These are phyloP conservation scores for Vigna hirtella DNA, from an alignment of 306 rosid species.

Conservation along the genomic window DNA sequence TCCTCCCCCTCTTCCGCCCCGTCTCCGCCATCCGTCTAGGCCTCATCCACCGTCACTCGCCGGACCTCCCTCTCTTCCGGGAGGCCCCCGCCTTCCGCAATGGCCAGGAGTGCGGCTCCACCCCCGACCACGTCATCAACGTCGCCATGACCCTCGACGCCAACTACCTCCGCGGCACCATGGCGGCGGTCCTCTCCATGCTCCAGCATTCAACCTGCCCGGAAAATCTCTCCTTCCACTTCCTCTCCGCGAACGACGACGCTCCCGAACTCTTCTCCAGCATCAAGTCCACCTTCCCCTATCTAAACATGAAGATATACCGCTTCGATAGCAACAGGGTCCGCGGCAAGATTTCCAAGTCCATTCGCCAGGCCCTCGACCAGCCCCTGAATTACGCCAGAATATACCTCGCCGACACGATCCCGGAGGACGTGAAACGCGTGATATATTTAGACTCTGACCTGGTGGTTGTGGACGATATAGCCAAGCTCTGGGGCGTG, in stretches of 20 bases:
- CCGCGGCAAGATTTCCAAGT: constrained; percentile 64
- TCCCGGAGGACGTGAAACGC: constrained; percentile 55
- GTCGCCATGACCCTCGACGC: constrained; percentile 78
- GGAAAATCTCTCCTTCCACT: constrained; percentile 61
- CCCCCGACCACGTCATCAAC: constrained; percentile 43
- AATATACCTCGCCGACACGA: constrained; percentile 63
- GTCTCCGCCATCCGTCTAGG: constrained; percentile 50
- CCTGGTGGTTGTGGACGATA: constrained; percentile 68
- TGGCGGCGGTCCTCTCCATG: constrained; percentile 69
- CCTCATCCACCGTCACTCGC: constrained; percentile 29
- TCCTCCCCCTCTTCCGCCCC: constrained; percentile 19
- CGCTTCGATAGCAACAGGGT: constrained; percentile 56
- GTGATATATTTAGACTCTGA: constrained; percentile 72
- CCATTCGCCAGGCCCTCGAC: constrained; percentile 68
- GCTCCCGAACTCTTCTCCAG: constrained; percentile 52
- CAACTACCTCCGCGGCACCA: constrained; percentile 74
- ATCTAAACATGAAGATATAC: constrained; percentile 55
- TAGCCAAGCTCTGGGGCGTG: constrained; percentile 69
- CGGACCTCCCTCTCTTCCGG: constrained; percentile 52
- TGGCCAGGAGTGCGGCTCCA: constrained; percentile 54
- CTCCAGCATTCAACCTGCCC: constrained; percentile 74
- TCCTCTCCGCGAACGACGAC: constrained; percentile 48
- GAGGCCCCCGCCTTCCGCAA: constrained; percentile 78
- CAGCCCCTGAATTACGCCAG: constrained; percentile 73
- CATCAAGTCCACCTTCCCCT: constrained; percentile 67